phyloP scores from a whole-genome alignment of 23 red algal genomes.

The Cyanidiococcus yangmingshanensis region DNA sequence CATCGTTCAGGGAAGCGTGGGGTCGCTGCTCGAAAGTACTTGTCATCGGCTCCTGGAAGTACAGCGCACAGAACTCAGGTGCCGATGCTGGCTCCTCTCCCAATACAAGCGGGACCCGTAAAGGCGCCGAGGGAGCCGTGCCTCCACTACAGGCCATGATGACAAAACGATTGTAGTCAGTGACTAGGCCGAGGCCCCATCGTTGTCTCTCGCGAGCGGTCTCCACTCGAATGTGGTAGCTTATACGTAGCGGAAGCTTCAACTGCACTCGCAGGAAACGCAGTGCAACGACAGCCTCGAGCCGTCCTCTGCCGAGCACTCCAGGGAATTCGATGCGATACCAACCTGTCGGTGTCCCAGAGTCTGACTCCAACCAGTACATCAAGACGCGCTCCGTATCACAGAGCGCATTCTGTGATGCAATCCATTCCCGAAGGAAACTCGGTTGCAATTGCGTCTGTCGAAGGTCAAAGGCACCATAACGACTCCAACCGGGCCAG shows the following conservation, averaged over 20 bases:
- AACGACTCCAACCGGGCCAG: constrained; percentile 6
- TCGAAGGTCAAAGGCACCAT: neutral
- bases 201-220: neutral
- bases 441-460: constrained; percentile 7
- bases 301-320: neutral
- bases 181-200: neutral
- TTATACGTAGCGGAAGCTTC: neutral
- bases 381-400: neutral
- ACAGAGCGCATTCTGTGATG: neutral
- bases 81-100: neutral
- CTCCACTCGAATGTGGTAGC: neutral
- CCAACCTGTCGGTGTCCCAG: neutral
- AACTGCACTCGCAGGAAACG: neutral
- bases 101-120: neutral
- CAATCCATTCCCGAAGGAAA: constrained; percentile 13
- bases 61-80: neutral
- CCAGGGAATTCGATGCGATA: neutral
- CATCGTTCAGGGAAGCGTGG: too few species aligned
- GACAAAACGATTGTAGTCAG: neutral
- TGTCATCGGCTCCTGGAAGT: neutral
- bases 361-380: neutral
- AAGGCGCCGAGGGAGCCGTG: neutral
- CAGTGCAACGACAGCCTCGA: neutral
- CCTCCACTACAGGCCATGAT: neutral
- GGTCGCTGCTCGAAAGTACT: neutral